These are phyloP conservation scores for Candida sojae DNA, from an alignment of 1,139 yeast genomes.

Conservation along the genomic window DNA sequence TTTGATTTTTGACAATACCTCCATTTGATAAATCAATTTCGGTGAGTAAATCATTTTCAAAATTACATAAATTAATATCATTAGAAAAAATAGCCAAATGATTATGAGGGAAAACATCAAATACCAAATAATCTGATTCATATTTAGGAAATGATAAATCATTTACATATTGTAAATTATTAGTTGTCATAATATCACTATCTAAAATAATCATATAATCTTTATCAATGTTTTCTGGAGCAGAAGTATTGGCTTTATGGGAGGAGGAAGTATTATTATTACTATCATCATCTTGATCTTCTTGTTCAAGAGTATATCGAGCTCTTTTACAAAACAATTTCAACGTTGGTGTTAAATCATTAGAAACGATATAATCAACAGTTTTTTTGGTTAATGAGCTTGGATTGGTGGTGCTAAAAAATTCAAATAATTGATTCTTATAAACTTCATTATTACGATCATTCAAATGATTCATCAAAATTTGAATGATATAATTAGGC, in stretches of 20 bases:
- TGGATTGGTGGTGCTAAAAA: slow-evolving; percentile 23
- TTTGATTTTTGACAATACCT: slow-evolving; percentile 24
- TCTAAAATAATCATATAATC: slow-evolving; percentile 39
- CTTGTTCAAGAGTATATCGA: slow-evolving; percentile 43
- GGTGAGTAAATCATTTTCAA: slow-evolving; percentile 32
- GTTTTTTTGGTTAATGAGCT: slow-evolving; percentile 50
- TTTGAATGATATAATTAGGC: slow-evolving; percentile 35
- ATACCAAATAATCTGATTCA: slow-evolving; percentile 10
- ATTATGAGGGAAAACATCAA: slow-evolving; percentile 41
- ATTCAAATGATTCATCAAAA: slow-evolving; percentile 28
- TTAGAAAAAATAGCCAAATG: slow-evolving; percentile 38
- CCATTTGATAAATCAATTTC: slow-evolving; percentile 25
- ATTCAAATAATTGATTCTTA: slow-evolving; percentile 22
- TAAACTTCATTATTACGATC: slow-evolving; percentile 22
- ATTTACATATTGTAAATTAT: slow-evolving; percentile 19
- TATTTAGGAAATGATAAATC: slow-evolving; percentile 16
- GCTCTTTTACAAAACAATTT: slow-evolving; percentile 49
- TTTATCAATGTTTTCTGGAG: slow-evolving; percentile 21
- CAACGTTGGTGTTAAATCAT: slow-evolving; percentile 47
- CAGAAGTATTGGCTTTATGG: background rate
- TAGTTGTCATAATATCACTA: slow-evolving; percentile 39
- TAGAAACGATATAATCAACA: slow-evolving; percentile 52
- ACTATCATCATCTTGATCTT: slow-evolving; percentile 14
- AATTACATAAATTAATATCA: slow-evolving; percentile 39
- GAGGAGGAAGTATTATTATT: too few relatives aligned